phyloP scores from a whole-genome alignment of 495 filamentous ascomycete species.

The Neurospora intermedia region DNA sequence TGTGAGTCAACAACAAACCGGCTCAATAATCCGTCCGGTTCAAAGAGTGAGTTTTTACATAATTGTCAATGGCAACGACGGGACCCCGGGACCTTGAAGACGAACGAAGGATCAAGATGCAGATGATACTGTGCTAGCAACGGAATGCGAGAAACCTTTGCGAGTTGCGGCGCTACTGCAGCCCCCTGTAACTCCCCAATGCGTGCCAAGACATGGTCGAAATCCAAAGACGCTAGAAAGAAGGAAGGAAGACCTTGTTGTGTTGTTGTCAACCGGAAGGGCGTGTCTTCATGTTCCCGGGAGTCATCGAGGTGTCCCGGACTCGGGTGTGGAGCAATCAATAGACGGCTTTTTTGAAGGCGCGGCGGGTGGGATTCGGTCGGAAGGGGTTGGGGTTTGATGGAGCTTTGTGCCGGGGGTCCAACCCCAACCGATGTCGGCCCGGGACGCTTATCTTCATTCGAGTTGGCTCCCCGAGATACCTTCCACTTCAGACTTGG shows the following conservation, averaged over 20 bases:
- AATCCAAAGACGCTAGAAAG: background rate
- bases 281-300: background rate
- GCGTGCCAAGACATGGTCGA: background rate
- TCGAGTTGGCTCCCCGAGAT: background rate
- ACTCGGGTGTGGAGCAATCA: background rate
- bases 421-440: background rate
- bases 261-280: background rate
- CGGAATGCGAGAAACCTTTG: background rate
- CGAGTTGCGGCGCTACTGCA: background rate
- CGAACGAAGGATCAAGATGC: background rate
- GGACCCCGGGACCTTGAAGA: background rate
- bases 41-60: background rate
- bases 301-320: background rate
- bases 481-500: background rate
- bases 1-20: background rate
- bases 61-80: background rate
- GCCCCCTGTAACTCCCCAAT: background rate
- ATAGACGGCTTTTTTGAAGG: background rate
- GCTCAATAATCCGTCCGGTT: background rate
- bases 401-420: background rate
- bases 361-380: background rate
- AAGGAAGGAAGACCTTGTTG: background rate
- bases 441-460: background rate
- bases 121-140: background rate
- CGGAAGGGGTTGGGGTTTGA: background rate